Conservation (phyloP, 177 flowering plant genomes). For the Vitis hybrid region DNA sequence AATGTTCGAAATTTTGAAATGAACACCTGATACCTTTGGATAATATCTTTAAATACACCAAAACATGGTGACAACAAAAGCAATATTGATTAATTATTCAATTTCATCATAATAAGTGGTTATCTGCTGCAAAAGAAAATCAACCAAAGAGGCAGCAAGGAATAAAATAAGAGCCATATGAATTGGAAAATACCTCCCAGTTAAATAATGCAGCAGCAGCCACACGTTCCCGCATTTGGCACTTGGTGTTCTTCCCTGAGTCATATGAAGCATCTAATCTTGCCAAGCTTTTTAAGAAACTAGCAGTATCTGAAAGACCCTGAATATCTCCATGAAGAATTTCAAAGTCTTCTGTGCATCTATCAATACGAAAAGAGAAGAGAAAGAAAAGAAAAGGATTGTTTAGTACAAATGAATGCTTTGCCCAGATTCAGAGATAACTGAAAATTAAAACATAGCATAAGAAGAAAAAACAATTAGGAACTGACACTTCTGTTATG, state of each 20-base stretch:
- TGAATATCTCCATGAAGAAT: constrained; percentile 87
- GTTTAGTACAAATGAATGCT: neutral
- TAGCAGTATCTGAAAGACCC: constrained; percentile 82
- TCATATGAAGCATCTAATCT: constrained; percentile 45
- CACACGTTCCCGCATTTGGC: constrained; percentile 62
- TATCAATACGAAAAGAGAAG: constrained; percentile 17
- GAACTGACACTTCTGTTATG: too few species aligned
- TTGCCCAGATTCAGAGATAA: constrained; percentile 20
- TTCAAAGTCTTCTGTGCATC: constrained; percentile 67
- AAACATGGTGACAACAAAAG: too few species aligned
- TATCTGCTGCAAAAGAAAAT: too few species aligned
- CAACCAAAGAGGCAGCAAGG: too few species aligned
- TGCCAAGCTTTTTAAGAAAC: constrained; percentile 74
- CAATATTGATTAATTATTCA: too few species aligned
- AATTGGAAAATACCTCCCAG: constrained; percentile 68
- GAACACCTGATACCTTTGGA: too few species aligned
- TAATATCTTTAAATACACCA: too few species aligned
- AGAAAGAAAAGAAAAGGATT: constrained; percentile 4
- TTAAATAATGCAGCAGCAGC: constrained; percentile 92
- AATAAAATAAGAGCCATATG: too few species aligned
- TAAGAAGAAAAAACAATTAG: too few species aligned
- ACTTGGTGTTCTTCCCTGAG: constrained; percentile 51
- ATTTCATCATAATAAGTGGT: too few species aligned
- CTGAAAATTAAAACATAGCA: neutral
- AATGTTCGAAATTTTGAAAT: too few species aligned